Evolutionary conservation across 331 rosid species (phyloP).

Genomic region (Quercus tomentella): DNA sequence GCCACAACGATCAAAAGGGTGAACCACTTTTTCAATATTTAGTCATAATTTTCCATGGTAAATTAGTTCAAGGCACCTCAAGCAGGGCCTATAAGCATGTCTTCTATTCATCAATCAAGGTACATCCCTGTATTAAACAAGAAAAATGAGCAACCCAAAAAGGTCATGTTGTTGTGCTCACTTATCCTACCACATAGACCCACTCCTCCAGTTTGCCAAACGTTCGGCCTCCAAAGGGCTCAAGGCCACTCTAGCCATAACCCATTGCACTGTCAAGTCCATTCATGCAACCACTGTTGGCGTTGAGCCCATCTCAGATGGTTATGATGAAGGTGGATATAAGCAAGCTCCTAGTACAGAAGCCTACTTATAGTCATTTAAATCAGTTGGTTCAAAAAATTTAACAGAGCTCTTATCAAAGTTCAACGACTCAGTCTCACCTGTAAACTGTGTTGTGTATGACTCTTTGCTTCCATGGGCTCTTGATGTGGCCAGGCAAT

Average conservation of each 20-base stretch:
- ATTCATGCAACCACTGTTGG: neutral
- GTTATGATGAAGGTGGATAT: slow-evolving; percentile 20
- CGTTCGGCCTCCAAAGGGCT: slow-evolving; percentile 4
- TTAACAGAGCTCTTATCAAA: slow-evolving; percentile 3
- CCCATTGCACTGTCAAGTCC: slow-evolving; percentile 16
- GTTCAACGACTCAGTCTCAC: neutral
- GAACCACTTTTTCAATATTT: neutral
- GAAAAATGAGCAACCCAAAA: neutral
- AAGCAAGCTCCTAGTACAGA: slow-evolving; percentile 1
- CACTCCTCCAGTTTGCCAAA: slow-evolving; percentile 18
- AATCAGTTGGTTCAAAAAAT: slow-evolving; percentile 15
- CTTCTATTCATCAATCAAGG: too few relatives aligned
- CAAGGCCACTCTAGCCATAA: slow-evolving; percentile 12
- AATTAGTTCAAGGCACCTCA: too few relatives aligned
- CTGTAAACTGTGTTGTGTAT: slow-evolving; percentile 10
- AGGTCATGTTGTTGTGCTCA: neutral
- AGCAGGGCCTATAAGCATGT: too few relatives aligned
- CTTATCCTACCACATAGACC: slow-evolving; percentile 21
- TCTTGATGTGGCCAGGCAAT: slow-evolving; percentile 15
- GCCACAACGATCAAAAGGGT: neutral
- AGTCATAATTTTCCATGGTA: too few relatives aligned
- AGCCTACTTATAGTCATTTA: slow-evolving; percentile 14
- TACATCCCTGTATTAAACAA: neutral
- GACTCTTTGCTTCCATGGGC: slow-evolving; percentile 28
- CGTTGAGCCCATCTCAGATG: slow-evolving; percentile 18